Evolutionary conservation across 768 basidiomycete species (phyloP).

Genomic region (Tricholoma matsutake): DNA sequence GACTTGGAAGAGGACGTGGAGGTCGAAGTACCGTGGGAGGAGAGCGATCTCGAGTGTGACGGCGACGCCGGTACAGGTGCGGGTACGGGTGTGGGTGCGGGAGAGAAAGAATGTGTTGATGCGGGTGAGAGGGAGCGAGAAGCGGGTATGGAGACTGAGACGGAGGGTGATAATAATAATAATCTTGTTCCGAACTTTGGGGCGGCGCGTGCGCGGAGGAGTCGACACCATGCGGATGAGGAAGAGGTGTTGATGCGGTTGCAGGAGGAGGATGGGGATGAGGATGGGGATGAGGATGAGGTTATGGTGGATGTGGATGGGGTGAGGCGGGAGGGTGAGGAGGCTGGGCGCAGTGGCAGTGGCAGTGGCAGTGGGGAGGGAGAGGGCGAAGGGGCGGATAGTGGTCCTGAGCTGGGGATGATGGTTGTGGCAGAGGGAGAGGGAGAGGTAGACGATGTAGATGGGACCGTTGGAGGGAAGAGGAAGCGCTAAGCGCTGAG

Average conservation of each 20-base stretch:
- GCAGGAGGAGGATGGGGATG: background rate
- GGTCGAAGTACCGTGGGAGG: constrained; percentile 26
- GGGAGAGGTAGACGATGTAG: constrained; percentile 22
- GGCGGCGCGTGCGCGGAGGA: background rate
- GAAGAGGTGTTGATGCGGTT: constrained; percentile 10
- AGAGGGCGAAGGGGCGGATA: background rate
- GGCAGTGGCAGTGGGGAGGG: background rate
- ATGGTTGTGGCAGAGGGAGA: background rate
- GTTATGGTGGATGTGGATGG: background rate
- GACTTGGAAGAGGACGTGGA: constrained; percentile 97
- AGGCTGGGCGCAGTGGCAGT: constrained; percentile 11
- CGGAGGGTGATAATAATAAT: background rate
- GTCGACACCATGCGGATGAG: constrained; percentile 7
- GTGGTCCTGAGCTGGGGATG: constrained; percentile 10
- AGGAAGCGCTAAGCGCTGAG: constrained; percentile 27
- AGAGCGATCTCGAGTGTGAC: constrained; percentile 1
- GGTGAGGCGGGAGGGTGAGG: background rate
- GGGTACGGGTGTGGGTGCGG: constrained; percentile 12
- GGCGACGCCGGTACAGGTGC: constrained; percentile 2
- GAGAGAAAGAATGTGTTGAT: background rate
- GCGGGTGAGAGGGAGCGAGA: constrained; percentile 13
- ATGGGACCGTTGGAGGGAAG: constrained; percentile 35
- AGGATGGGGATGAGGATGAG: background rate
- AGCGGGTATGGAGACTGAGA: constrained; percentile 15
- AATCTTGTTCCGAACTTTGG: background rate